Evolutionary conservation across 129 eudicot genomes (phyloP), one percentile per base, ranked within the genome.

Genomic region (Scalesia atractyloides): DNA sequence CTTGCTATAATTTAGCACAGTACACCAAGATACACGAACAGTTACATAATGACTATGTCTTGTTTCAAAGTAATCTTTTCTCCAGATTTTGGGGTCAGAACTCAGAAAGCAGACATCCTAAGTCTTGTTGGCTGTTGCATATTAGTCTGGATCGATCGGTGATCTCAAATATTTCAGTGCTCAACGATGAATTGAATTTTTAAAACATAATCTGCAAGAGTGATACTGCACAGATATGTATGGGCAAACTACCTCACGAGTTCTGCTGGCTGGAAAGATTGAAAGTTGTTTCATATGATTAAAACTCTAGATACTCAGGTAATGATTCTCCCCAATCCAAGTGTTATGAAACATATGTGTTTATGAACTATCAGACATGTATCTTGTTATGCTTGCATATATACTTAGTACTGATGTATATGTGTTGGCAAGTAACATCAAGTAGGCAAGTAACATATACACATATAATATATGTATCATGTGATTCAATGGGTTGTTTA

Each of bases 61-160:
- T 68, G 57, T 47, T 50, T 26, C 37, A 22, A 46, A 65, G 8
- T 33, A 26, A 76, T 67, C 60, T 76, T 76, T 76, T 76, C 62
- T 58, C 74, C 75, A 76, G 80, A 76, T 76, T 68, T 57, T 76
- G 57, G 52, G 41, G 18, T 68, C 69, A 76, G 74, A 69, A 65
- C 41, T 26, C 18, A n/a, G 7, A 30, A 41, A 57, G 54, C 39
- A 16, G 47, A 50, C 73, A 8, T 65, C 15, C 14, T 47, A 0
- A 26, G 33, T 26, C 33, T 26, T 26, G 33, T 26, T 26, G 33
- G 33, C 33, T 39, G 44, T 39, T 39, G 44, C 8, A 39, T 39
- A 15, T 13, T 49, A 49, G 54, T 49, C 54, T 49, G 54, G 54
- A 49, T 15, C 8, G 7, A 49, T 49, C 19, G 12, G 46, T 41